phyloP scores from a whole-genome alignment of 1,284 basidiomycete genomes.

The Thecaphora frezii region DNA sequence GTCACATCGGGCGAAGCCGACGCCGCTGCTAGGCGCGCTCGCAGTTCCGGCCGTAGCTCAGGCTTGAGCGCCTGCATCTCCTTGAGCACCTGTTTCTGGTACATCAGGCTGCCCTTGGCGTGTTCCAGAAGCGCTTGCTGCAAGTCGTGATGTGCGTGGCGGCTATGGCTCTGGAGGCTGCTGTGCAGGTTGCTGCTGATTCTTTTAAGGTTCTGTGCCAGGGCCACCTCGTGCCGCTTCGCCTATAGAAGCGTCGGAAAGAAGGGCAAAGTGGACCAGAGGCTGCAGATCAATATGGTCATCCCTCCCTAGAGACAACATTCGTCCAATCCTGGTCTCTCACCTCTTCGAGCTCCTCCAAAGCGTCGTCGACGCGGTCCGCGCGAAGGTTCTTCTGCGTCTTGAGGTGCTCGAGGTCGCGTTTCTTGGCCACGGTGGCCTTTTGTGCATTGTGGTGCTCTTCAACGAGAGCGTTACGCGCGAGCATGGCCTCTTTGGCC shows the following conservation, averaged over 20 bases:
- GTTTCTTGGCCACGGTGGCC: constrained; percentile 36
- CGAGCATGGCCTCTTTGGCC: constrained; percentile 48
- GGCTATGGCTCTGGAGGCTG: constrained; percentile 44
- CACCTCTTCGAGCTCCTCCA: constrained; percentile 44
- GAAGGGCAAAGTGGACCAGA: not conserved
- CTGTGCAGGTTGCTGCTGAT: constrained; percentile 36
- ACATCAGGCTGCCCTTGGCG: constrained; percentile 39
- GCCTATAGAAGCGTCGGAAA: no score
- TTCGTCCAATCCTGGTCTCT: no score
- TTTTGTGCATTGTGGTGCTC: constrained; percentile 48
- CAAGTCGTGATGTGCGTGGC: constrained; percentile 49
- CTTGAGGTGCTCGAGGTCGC: constrained; percentile 44
- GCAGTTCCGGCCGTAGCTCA: constrained; percentile 6
- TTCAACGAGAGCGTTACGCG: constrained; percentile 51
- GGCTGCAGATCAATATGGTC: no score
- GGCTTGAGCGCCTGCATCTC: constrained; percentile 31
- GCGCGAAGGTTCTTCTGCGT: constrained; percentile 26
- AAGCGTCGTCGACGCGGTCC: constrained; percentile 44
- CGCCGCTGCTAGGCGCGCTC: not conserved
- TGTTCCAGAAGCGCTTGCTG: constrained; percentile 43
- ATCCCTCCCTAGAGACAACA: no score
- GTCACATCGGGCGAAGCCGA: not conserved
- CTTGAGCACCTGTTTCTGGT: constrained; percentile 18
- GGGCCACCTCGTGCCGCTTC: constrained; percentile 32
- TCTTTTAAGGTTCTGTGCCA: constrained; percentile 33